Evolutionary conservation across 768 basidiomycete species (phyloP).

Genomic region (Suillus subalutaceus): DNA sequence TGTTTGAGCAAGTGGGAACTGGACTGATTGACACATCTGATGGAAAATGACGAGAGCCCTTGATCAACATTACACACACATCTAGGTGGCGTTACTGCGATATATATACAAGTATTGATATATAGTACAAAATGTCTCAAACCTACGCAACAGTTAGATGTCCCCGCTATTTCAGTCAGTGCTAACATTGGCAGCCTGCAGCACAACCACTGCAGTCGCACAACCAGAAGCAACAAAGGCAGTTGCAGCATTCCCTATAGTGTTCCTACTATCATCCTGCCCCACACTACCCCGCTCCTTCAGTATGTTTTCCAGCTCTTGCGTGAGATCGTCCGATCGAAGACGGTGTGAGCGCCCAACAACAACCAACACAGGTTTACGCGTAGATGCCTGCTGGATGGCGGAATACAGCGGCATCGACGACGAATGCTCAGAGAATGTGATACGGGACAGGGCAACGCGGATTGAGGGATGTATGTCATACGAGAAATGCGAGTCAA

Average conservation of each 20-base stretch:
- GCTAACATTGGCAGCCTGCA: conserved; percentile 56
- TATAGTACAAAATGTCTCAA: background rate
- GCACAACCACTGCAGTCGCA: conserved; percentile 62
- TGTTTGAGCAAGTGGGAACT: background rate
- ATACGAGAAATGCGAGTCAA: conserved; percentile 26
- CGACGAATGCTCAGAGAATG: conserved; percentile 56
- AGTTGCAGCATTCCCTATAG: conserved; percentile 83
- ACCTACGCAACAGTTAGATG: background rate
- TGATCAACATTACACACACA: background rate
- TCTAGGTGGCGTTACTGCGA: background rate
- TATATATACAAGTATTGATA: background rate
- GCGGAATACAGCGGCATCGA: conserved; percentile 59
- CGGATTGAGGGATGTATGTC: conserved; percentile 14
- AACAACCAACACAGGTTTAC: conserved; percentile 57
- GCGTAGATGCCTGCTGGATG: conserved; percentile 42
- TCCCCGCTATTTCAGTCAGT: conserved; percentile 3
- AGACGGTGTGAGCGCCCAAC: conserved; percentile 81
- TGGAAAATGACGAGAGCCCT: background rate
- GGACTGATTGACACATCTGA: background rate
- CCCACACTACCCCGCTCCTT: conserved; percentile 26
- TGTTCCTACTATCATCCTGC: conserved; percentile 57
- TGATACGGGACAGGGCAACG: conserved; percentile 59
- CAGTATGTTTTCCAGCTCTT: conserved; percentile 59
- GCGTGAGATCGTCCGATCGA: conserved; percentile 56
- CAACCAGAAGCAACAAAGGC: conserved; percentile 68